These are phyloP conservation scores for Boletus sp. DNA, from an alignment of 768 basidiomycete genomes.

Conservation along the genomic window DNA sequence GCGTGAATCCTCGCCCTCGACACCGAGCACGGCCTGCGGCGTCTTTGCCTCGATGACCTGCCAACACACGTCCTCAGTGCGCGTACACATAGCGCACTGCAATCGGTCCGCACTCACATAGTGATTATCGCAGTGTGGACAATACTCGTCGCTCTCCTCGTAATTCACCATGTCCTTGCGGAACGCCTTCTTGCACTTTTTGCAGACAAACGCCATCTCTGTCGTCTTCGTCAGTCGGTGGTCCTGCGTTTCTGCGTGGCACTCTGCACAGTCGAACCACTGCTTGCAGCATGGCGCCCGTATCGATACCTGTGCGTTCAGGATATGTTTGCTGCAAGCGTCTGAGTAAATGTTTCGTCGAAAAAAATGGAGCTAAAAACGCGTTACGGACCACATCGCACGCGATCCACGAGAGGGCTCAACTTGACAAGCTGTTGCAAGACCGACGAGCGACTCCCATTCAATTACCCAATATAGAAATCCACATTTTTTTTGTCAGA, in stretches of 20 bases:
- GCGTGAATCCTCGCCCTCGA: slow-evolving; percentile 90
- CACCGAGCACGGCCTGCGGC: slow-evolving; percentile 76
- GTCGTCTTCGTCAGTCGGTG: slow-evolving; percentile 70
- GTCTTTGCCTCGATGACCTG: slow-evolving; percentile 93
- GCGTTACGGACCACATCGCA: slow-evolving; percentile 27
- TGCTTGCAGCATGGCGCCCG: slow-evolving; percentile 96
- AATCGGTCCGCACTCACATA: slow-evolving; percentile 61
- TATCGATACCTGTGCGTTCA: slow-evolving; percentile 95
- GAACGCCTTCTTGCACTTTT: slow-evolving; percentile 94
- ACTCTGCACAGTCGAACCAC: slow-evolving; percentile 97
- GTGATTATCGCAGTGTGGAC: slow-evolving; percentile 97
- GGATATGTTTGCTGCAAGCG: slow-evolving; percentile 77
- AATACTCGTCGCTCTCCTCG: slow-evolving; percentile 97
- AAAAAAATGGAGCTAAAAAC: neutral
- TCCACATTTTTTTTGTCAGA: too few species aligned
- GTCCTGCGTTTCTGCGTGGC: slow-evolving; percentile 81
- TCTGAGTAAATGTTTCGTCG: neutral
- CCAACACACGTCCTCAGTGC: neutral
- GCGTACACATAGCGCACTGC: neutral
- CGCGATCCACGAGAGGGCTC: neutral
- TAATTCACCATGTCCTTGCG: slow-evolving; percentile 89
- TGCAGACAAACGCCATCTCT: slow-evolving; percentile 84
- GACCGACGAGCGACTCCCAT: neutral
- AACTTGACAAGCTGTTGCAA: too few species aligned
- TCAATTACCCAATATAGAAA: slow-evolving; percentile 5